A percentile compares a stretch with the other conserved stretches of the same genome.
phyloP scores from a whole-genome alignment of 257 asterid genomes.

The Solanum tarijense region DNA sequence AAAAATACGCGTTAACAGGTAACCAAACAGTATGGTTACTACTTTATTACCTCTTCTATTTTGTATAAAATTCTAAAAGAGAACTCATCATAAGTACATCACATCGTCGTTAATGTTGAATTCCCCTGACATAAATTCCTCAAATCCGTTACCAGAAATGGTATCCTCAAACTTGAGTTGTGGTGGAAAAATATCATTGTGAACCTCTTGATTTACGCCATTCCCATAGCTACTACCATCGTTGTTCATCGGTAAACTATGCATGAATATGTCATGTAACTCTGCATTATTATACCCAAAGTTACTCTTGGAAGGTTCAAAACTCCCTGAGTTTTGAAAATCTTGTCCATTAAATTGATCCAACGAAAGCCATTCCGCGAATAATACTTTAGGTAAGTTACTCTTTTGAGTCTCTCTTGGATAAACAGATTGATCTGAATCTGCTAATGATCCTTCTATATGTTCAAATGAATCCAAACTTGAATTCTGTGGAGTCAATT shows the following conservation, averaged over 20 bases:
- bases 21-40: neutral
- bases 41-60: neutral
- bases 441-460: conserved; percentile 8
- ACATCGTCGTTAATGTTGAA: conserved; percentile 25
- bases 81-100: conserved; percentile 22
- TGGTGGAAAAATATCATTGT: conserved; percentile 24
- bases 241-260: conserved; percentile 6
- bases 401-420: conserved; percentile 9
- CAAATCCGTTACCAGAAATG: conserved; percentile 17
- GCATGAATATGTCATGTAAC: conserved; percentile 24
- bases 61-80: neutral
- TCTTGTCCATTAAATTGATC: conserved; percentile 31
- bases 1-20: neutral
- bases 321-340: neutral
- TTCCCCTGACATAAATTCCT: conserved; percentile 31
- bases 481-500: conserved; percentile 10
- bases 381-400: conserved; percentile 51
- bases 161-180: conserved; percentile 40
- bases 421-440: conserved; percentile 25
- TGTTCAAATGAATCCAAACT: conserved; percentile 29
- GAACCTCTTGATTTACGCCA: conserved; percentile 10
- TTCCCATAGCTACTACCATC: conserved; percentile 16
- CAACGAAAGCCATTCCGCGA: conserved; percentile 65
- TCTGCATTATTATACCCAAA: conserved; percentile 6
- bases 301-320: neutral